Base-by-base conservation (phyloP, 495 filamentous ascomycete species). In the Aspergillus indologenus region DNA sequence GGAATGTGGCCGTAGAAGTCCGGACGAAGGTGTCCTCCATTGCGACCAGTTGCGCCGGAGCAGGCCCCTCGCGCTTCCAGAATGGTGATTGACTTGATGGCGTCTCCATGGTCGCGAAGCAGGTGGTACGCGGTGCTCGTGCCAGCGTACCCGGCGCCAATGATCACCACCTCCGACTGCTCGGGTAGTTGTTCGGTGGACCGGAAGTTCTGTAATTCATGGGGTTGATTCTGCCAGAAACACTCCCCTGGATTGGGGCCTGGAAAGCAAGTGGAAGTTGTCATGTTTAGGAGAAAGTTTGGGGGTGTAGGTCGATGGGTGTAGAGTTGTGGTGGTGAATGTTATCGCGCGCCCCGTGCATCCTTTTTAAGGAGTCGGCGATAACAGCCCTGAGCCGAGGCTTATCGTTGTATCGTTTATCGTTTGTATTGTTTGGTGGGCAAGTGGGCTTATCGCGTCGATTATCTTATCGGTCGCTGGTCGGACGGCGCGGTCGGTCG, bases 81-180 rank as follows among this genome's bases (percentile, higher is more conserved):
- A 20, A 77, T 69, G 1, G 71, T 68, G 53, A 76, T 60, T 1
- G 68, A 66, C 15, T 61, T 57, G 8, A n/a, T 48, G 11, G 51
- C 52, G 5, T 42, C 55, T 20, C 55, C 42, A 12, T 55, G 42
- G 23, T 61, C 63, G 17, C 69, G 66, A 6, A 87, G 73, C 0
- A 90, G 73, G 48, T 84, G 79, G 71, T 81, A 86, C 7, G 88
- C 86, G 5, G 85, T 75, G 7, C 78, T 72, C 0, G 84, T 76
- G 17, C 88, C 88, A 8, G 84, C 87, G 59, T 89, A 89, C 4
- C 88, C 88, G 51, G 83, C 85, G 26, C 88, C 88, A 53, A 90
- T 81, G 40, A 90, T 84, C 17, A 90, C 78, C n/a, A 81, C 78
- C 56, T 89, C 84, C 34, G 77, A 81, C 1, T 70, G 67, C 0